Conservation (phyloP, 106 monocot genomes). For the Dendrobium nobile region DNA sequence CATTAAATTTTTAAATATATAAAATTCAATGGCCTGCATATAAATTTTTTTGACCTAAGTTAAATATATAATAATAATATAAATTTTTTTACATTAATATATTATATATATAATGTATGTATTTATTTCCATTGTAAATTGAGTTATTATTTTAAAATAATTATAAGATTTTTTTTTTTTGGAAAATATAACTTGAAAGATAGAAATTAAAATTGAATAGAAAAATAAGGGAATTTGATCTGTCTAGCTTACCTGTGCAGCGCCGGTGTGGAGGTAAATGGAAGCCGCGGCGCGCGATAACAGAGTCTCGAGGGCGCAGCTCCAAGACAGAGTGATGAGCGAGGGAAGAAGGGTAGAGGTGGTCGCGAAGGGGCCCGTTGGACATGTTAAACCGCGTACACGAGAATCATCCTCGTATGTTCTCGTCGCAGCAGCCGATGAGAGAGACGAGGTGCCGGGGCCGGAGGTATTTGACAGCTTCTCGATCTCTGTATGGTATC, state of each 20-base stretch:
- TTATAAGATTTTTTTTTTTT: not conserved
- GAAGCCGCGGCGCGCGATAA: conserved; percentile 63
- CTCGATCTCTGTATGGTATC: conserved; percentile 72
- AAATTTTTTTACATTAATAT: no score
- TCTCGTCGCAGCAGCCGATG: conserved; percentile 68
- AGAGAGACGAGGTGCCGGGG: conserved; percentile 68
- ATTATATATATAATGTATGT: not conserved
- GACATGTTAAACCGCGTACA: conserved; percentile 71
- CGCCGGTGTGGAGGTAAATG: conserved; percentile 70
- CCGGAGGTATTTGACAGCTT: conserved; percentile 67
- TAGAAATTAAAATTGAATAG: not conserved
- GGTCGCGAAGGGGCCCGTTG: conserved; percentile 47
- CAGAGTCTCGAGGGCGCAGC: conserved; percentile 49
- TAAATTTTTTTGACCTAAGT: no score
- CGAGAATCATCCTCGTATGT: conserved; percentile 61
- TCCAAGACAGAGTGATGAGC: conserved; percentile 34
- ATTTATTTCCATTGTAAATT: no score
- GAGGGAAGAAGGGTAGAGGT: conserved; percentile 26
- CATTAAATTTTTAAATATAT: no score
- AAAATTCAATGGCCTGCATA: no score
- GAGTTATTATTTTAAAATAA: not conserved
- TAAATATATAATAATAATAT: no score
- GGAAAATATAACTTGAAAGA: no score
- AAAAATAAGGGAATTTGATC: not conserved
- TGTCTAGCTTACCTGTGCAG: conserved; percentile 15